phyloP scores from a whole-genome alignment of 352 stramenopile species.

The Globisporangium cylindrosporum region DNA sequence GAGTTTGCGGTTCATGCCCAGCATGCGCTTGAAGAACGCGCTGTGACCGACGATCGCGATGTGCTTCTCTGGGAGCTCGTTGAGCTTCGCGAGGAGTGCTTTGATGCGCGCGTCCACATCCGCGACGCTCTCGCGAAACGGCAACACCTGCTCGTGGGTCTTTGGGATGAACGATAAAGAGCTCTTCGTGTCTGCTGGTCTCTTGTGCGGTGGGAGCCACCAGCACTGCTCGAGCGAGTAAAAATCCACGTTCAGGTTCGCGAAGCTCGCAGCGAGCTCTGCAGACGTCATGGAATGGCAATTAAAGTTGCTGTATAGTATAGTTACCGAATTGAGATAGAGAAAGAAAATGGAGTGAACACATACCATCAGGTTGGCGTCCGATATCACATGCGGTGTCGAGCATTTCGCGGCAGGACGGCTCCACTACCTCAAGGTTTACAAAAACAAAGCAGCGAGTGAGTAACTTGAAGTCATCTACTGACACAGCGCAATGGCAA shows the following conservation, averaged over 20 bases:
- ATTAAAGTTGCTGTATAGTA: neutral
- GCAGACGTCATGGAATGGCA: neutral
- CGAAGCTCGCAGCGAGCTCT: conserved; percentile 41
- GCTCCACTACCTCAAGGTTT: conserved; percentile 43
- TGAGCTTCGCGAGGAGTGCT: conserved; percentile 50
- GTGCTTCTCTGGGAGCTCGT: conserved; percentile 56
- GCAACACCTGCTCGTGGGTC: conserved; percentile 45
- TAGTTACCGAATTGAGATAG: too few relatives aligned
- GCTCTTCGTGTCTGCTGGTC: conserved; percentile 21
- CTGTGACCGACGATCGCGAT: conserved; percentile 84
- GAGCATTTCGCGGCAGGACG: conserved; percentile 76
- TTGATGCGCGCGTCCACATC: conserved; percentile 70
- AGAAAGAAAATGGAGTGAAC: neutral
- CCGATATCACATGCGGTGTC: conserved; percentile 85
- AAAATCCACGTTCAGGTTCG: conserved; percentile 36
- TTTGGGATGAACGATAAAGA: conserved; percentile 15
- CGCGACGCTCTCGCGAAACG: conserved; percentile 48
- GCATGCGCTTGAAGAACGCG: conserved; percentile 83
- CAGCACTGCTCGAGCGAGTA: conserved; percentile 47
- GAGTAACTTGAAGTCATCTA: neutral
- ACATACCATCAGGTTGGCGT: conserved; percentile 41
- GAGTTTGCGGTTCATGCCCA: conserved; percentile 75
- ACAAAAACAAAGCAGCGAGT: neutral
- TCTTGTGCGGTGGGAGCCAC: conserved; percentile 55
- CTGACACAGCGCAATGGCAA: neutral